A percentile compares a stretch with the other conserved stretches of the same genome.
Evolutionary conservation across 1,284 basidiomycete species (phyloP).

Genomic region (Pseudozyma tsukubaensis): DNA sequence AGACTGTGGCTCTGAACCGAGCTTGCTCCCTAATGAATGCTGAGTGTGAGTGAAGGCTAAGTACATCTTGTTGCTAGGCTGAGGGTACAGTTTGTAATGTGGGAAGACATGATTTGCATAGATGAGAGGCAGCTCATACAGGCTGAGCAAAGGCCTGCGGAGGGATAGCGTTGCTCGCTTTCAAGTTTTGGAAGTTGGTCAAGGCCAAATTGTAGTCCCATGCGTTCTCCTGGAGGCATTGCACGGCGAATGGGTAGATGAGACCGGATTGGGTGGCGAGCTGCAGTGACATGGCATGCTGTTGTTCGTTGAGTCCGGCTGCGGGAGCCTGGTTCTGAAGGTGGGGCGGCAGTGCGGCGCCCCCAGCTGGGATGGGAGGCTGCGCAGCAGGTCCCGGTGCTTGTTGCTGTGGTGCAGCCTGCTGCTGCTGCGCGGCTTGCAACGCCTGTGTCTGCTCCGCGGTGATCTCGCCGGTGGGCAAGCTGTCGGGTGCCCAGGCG

Average conservation of each 20-base stretch:
- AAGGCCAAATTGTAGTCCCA: constrained; percentile 68
- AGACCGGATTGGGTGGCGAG: constrained; percentile 67
- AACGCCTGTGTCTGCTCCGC: constrained; percentile 27
- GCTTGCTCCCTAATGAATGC: too few relatives aligned
- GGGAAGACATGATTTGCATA: too few relatives aligned
- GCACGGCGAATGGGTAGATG: constrained; percentile 68
- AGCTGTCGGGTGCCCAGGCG: constrained; percentile 72
- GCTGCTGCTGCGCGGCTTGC: constrained; percentile 23
- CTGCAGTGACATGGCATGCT: constrained; percentile 67
- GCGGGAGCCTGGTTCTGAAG: constrained; percentile 51
- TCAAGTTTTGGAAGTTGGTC: constrained; percentile 66
- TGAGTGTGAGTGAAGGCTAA: too few relatives aligned
- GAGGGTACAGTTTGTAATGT: too few relatives aligned
- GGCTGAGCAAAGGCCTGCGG: constrained; percentile 51
- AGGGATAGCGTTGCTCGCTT: constrained; percentile 55
- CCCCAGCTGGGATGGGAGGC: constrained; percentile 2
- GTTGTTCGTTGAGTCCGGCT: constrained; percentile 60
- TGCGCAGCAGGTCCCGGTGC: constrained; percentile 7
- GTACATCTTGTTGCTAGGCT: too few relatives aligned
- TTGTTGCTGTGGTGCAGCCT: constrained; percentile 4
- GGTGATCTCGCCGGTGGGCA: constrained; percentile 53
- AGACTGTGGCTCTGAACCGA: too few relatives aligned
- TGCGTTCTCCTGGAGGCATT: constrained; percentile 68
- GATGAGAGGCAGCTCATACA: background rate
- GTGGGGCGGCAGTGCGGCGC: constrained; percentile 36